Evolutionary conservation across 306 rosid genomes (phyloP).

Genomic region (Vigna angularis): DNA sequence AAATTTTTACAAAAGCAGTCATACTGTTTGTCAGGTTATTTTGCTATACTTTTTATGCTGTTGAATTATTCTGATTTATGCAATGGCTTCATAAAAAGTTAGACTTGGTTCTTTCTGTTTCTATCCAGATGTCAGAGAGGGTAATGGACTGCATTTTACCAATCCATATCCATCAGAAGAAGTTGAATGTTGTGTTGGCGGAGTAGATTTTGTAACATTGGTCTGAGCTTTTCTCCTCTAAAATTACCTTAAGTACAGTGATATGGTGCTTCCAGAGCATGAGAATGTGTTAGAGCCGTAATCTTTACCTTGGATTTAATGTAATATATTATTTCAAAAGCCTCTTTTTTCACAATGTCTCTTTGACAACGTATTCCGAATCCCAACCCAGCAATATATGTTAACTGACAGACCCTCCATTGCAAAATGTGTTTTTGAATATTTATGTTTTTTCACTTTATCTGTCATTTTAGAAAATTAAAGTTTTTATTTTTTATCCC

Average conservation of each 20-base stretch:
- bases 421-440: neutral
- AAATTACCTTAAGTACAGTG: conserved; percentile 30
- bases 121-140: conserved; percentile 52
- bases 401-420: neutral
- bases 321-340: conserved; percentile 16
- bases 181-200: conserved; percentile 68
- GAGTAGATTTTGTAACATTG: conserved; percentile 87
- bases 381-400: neutral
- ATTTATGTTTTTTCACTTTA: neutral
- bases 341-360: neutral
- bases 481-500: neutral
- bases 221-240: conserved; percentile 52
- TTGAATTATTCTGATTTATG: conserved; percentile 20
- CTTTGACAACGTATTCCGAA: conserved; percentile 3
- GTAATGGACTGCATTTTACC: conserved; percentile 33
- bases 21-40: conserved; percentile 57
- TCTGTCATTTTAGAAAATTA: neutral
- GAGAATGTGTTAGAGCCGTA: conserved; percentile 13
- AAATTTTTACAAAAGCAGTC: conserved; percentile 39
- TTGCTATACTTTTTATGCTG: conserved; percentile 34
- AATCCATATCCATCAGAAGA: conserved; percentile 44
- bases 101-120: conserved; percentile 34
- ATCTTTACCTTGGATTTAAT: conserved; percentile 6
- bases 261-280: conserved; percentile 31
- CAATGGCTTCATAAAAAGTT: conserved; percentile 12